Conservation (phyloP, 2,329 filamentous ascomycete genomes). For the Aspergillus novoparasiticus region DNA sequence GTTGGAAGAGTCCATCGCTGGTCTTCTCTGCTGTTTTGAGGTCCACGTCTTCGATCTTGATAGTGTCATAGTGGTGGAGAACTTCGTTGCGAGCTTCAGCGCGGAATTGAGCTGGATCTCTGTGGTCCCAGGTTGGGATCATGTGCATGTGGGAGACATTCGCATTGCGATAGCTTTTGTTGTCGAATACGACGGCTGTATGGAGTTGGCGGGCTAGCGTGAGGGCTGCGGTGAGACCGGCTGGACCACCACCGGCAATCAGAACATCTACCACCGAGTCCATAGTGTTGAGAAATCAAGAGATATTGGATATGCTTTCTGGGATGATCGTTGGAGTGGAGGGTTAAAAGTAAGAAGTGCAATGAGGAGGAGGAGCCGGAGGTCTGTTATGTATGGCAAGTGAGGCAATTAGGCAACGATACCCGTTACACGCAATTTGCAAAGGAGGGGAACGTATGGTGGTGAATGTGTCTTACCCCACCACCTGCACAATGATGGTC, state of each 20-base stretch:
- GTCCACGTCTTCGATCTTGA: not conserved
- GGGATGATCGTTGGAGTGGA: too few species aligned
- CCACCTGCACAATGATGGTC: too few species aligned
- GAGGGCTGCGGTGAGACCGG: slow-evolving; percentile 46
- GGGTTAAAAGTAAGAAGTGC: not conserved
- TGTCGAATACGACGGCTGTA: slow-evolving; percentile 49
- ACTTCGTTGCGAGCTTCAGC: slow-evolving; percentile 1
- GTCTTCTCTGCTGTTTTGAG: not conserved
- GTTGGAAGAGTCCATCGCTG: not conserved
- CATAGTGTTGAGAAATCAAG: not conserved
- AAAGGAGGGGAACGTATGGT: too few species aligned
- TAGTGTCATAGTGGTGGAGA: not conserved
- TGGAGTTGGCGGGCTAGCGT: slow-evolving; percentile 42
- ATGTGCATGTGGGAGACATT: slow-evolving; percentile 50
- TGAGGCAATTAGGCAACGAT: not conserved
- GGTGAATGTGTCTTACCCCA: too few species aligned
- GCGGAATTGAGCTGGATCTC: slow-evolving; percentile 30
- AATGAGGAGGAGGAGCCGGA: not conserved
- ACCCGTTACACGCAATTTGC: not conserved
- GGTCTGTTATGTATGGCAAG: too few species aligned
- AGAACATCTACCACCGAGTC: slow-evolving; percentile 19
- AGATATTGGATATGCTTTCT: not conserved
- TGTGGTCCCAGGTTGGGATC: slow-evolving; percentile 42
- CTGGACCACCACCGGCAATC: slow-evolving; percentile 49
- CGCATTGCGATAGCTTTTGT: slow-evolving; percentile 46